Percentiles rank a stretch among this genome's conserved stretches.
Conservation (phyloP, 805 yeast genomes). For the Schizosaccharomyces japonicus region DNA sequence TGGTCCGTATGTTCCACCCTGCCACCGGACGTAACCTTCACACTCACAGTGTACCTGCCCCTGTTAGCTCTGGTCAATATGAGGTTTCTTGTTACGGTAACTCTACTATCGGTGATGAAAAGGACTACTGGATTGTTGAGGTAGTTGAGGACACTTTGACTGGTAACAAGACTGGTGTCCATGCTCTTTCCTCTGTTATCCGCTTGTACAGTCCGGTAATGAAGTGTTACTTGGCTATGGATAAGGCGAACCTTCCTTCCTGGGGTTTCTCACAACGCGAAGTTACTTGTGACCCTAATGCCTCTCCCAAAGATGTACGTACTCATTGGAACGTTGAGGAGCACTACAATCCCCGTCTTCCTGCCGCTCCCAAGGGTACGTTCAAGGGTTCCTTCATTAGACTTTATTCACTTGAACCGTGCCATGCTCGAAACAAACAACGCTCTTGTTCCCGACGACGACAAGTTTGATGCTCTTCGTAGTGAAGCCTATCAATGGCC, state of each 20-base stretch:
- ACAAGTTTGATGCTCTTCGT: slow-evolving; percentile 47
- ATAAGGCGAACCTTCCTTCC: slow-evolving; percentile 60
- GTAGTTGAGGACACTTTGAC: slow-evolving; percentile 30
- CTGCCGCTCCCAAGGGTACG: slow-evolving; percentile 19
- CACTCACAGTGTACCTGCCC: slow-evolving; percentile 60
- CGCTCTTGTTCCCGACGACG: slow-evolving; percentile 55
- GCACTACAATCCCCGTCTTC: slow-evolving; percentile 30
- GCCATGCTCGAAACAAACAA: slow-evolving; percentile 72
- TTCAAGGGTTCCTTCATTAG: slow-evolving; percentile 36
- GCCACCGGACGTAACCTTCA: slow-evolving; percentile 54
- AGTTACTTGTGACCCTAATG: slow-evolving; percentile 40
- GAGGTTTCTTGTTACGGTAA: slow-evolving; percentile 83
- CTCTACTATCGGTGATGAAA: slow-evolving; percentile 42
- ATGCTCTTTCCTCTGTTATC: slow-evolving; percentile 66
- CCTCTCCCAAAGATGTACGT: slow-evolving; percentile 31
- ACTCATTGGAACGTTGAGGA: slow-evolving; percentile 69
- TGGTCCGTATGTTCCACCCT: slow-evolving; percentile 48
- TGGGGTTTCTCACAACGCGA: slow-evolving; percentile 99
- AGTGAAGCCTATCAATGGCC: slow-evolving; percentile 78
- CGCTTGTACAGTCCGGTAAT: slow-evolving; percentile 43
- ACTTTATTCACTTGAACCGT: slow-evolving; percentile 45
- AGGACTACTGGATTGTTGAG: slow-evolving; percentile 82
- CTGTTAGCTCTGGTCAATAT: slow-evolving; percentile 36
- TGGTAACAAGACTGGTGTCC: slow-evolving; percentile 33
- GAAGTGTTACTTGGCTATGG: slow-evolving; percentile 67